Conservation (phyloP, 495 filamentous ascomycete species). For the Xylaria bambusicola region DNA sequence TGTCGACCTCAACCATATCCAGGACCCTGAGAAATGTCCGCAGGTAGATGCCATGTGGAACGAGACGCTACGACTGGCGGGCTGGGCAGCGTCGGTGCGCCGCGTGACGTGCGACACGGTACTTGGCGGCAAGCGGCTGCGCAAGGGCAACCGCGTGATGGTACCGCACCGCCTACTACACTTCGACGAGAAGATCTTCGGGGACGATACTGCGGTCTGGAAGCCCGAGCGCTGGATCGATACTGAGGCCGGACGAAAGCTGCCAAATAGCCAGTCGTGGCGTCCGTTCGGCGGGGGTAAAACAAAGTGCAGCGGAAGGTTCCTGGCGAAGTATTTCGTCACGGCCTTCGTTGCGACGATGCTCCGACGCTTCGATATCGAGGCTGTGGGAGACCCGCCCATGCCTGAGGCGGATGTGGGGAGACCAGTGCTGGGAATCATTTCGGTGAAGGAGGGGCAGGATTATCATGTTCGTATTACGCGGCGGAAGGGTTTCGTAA, state of each 20-base stretch:
- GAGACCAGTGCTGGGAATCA: constrained; percentile 32
- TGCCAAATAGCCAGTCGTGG: constrained; percentile 23
- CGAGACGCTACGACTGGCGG: constrained; percentile 26
- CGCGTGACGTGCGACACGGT: constrained; percentile 24
- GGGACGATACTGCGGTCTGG: constrained; percentile 18
- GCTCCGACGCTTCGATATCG: constrained; percentile 27
- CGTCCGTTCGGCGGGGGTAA: constrained; percentile 37
- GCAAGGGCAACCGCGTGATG: constrained; percentile 30
- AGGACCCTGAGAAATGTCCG: constrained; percentile 19
- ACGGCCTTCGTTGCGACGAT: constrained; percentile 31
- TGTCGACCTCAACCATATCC: background rate
- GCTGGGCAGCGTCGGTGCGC: constrained; percentile 26
- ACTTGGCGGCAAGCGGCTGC: constrained; percentile 27
- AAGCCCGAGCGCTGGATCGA: constrained; percentile 30
- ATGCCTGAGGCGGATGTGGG: constrained; percentile 26
- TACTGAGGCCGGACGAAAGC: constrained; percentile 10
- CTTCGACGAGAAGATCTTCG: constrained; percentile 30
- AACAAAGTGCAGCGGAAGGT: constrained; percentile 34
- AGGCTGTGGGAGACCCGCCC: constrained; percentile 10
- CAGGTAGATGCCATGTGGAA: constrained; percentile 24
- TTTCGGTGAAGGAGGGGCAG: constrained; percentile 22
- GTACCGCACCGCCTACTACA: constrained; percentile 37
- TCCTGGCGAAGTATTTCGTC: constrained; percentile 24
- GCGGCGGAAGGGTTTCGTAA: too few species aligned
- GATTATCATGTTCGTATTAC: constrained; percentile 23